Base-by-base conservation (phyloP, 345 rosid species). In the Hypericum androsaemum region DNA sequence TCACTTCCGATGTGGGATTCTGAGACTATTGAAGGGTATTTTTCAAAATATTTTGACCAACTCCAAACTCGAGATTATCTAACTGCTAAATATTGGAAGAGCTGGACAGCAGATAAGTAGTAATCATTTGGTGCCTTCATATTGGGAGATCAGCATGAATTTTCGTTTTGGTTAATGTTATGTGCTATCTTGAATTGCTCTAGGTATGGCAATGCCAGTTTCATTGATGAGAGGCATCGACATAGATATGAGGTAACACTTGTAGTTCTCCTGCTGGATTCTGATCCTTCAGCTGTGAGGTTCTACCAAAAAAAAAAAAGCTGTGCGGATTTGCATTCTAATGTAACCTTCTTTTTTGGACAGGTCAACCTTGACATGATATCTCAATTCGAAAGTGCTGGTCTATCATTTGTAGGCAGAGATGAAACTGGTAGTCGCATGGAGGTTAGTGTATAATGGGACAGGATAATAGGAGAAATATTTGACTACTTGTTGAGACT, bases 311-410 rank as follows among this genome's bases (percentile, higher is more conserved):
- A 22, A 22, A 1, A 22, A 22, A 22, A 22, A 22, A 22, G 32
- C 32, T 4, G 32, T 22, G 2, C 32, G 2, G 32, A 22, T 22
- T 22, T 22, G 32, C 22, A 49, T 52, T 54, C 54, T 54, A 43
- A 52, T 54, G 43, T 9, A 41, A 41, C 42, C 16, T 28, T 8
- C 28, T 14, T 13, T 22, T 60, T 65, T 49, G 47, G 60, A 43
- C 68, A 90, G 96, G 98, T 90, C 53, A 90, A 87, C 62, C 98
- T 95, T 9, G 89, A 79, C 39, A 64, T 81, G 63, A 79, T 82
- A 60, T 76, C 62, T 48, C 64, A 16, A 65, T 74, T 90, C n/a
- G 96, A 90, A 79, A 81, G 73, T 62, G 87, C 92, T 53, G 98
- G 96, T 73, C 74, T 87, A 47, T 76, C 72, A 73, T 84, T 90